phyloP scores from a whole-genome alignment of 1,139 yeast species.

The Wickerhamomyces sp. region DNA sequence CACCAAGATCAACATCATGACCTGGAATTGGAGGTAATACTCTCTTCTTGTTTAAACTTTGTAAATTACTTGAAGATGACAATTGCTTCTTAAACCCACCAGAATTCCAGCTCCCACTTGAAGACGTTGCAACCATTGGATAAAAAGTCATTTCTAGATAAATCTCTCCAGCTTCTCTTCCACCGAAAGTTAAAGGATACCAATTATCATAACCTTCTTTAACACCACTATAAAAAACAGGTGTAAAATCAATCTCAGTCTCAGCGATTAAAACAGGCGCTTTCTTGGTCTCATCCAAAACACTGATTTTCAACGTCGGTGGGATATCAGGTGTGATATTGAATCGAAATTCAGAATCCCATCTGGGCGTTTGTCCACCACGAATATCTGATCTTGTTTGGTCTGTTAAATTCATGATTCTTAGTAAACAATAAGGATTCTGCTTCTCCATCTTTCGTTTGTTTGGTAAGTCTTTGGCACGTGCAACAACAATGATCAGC shows the following conservation, averaged over 20 bases:
- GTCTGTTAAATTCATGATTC: constrained; percentile 72
- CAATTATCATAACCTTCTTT: constrained; percentile 83
- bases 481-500: constrained; percentile 29
- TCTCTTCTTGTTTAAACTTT: constrained; percentile 24
- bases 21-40: constrained; percentile 35
- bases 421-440: constrained; percentile 73
- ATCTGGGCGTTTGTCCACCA: constrained; percentile 85
- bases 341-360: constrained; percentile 77
- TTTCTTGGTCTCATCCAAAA: constrained; percentile 81
- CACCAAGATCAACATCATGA: constrained; percentile 9
- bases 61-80: constrained; percentile 1
- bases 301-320: constrained; percentile 62
- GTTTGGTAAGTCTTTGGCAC: constrained; percentile 71
- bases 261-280: constrained; percentile 87
- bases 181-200: constrained; percentile 66
- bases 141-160: constrained; percentile 90
- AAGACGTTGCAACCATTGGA: constrained; percentile 35
- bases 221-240: constrained; percentile 59
- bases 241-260: constrained; percentile 69
- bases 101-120: constrained; percentile 4
- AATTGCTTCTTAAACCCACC: background rate
- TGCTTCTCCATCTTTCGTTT: constrained; percentile 78
- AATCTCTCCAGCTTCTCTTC: constrained; percentile 82
- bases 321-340: constrained; percentile 55
- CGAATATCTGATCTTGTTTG: constrained; percentile 65